A percentile compares a stretch with the other conserved stretches of the same genome.
Conservation (phyloP, 2,329 filamentous ascomycete species). For the Fusarium sp. region DNA sequence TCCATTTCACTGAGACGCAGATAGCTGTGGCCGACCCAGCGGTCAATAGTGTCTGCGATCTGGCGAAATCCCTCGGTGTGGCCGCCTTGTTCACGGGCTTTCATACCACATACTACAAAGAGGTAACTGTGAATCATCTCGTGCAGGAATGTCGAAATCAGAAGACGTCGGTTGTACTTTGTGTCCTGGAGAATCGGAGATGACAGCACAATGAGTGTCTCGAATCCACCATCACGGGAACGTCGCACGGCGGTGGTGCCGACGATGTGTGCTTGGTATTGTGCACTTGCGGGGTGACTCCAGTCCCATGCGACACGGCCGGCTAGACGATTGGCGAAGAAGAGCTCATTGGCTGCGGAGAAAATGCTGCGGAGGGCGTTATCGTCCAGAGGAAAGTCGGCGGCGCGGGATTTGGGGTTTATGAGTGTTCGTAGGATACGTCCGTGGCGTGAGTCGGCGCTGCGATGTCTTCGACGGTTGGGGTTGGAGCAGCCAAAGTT, state of each 20-base stretch:
- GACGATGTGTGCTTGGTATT: slow-evolving; percentile 67
- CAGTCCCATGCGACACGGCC: slow-evolving; percentile 72
- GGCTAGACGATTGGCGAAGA: slow-evolving; percentile 67
- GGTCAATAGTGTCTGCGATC: slow-evolving; percentile 70
- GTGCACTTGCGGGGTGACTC: slow-evolving; percentile 62
- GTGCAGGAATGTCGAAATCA: slow-evolving; percentile 73
- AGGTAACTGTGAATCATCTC: slow-evolving; percentile 76
- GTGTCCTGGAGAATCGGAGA: slow-evolving; percentile 66
- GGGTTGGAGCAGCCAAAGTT: slow-evolving; percentile 46
- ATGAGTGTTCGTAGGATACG: slow-evolving; percentile 70
- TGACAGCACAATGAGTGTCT: slow-evolving; percentile 72
- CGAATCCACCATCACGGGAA: slow-evolving; percentile 62
- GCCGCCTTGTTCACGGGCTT: slow-evolving; percentile 65
- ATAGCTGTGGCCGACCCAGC: slow-evolving; percentile 67
- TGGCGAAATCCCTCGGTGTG: slow-evolving; percentile 69
- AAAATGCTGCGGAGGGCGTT: slow-evolving; percentile 68
- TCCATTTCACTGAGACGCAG: slow-evolving; percentile 69
- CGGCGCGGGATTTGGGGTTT: slow-evolving; percentile 57
- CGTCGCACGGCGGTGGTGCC: slow-evolving; percentile 70
- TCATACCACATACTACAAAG: slow-evolving; percentile 70
- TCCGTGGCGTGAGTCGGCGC: slow-evolving; percentile 63
- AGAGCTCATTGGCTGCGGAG: slow-evolving; percentile 69
- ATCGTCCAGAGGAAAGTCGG: slow-evolving; percentile 66
- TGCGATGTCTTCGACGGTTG: slow-evolving; percentile 53
- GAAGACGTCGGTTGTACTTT: slow-evolving; percentile 67